Evolutionary conservation across 805 yeast species (phyloP).

Genomic region (Kuraishia hungarica): DNA sequence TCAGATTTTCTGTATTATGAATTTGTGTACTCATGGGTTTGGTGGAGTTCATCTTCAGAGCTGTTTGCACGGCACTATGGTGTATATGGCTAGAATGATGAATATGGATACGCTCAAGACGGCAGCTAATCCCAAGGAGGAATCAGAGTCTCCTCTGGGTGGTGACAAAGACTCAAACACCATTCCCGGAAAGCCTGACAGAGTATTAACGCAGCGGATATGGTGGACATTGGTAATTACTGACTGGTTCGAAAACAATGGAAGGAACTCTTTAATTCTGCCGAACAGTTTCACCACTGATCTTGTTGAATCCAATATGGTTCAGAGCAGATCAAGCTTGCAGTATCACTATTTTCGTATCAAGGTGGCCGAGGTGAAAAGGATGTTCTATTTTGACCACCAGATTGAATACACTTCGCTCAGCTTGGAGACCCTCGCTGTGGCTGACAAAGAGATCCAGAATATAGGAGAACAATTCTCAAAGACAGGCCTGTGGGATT

Average conservation of each 20-base stretch:
- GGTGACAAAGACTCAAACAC: not conserved
- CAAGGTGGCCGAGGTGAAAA: conserved; percentile 17
- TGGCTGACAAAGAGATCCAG: conserved; percentile 18
- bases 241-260: conserved; percentile 25
- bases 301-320: conserved; percentile 11
- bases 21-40: conserved; percentile 17
- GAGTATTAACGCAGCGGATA: not conserved
- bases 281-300: conserved; percentile 15
- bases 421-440: conserved; percentile 10
- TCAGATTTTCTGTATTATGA: conserved; percentile 19
- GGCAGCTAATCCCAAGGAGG: not conserved
- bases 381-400: conserved; percentile 17
- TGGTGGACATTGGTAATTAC: conserved; percentile 23
- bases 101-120: conserved; percentile 12
- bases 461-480: not conserved
- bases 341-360: conserved; percentile 7
- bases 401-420: conserved; percentile 7
- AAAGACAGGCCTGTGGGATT: not conserved
- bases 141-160: too few relatives aligned
- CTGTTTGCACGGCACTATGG: conserved; percentile 13
- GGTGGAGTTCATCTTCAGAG: conserved; percentile 22
- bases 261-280: conserved; percentile 14
- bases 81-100: conserved; percentile 17
- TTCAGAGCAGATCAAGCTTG: not conserved
- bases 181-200: not conserved